phyloP scores from a whole-genome alignment of 495 filamentous ascomycete species.

The Neurospora sublineolata region DNA sequence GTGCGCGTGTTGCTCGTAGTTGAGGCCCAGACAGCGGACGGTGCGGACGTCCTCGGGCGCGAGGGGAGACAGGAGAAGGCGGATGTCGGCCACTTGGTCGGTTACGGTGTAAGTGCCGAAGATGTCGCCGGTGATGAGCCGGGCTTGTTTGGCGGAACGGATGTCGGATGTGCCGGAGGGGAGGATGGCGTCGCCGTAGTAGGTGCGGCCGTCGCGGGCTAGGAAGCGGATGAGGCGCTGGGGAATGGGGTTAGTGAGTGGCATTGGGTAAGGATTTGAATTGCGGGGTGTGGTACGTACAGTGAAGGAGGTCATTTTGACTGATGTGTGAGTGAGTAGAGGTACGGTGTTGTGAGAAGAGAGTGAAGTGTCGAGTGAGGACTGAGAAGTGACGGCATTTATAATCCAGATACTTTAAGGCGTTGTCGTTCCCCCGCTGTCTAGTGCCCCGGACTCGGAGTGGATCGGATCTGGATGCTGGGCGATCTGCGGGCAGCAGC shows the following conservation, averaged over 20 bases:
- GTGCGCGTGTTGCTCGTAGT: conserved; percentile 71
- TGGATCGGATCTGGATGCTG: background rate
- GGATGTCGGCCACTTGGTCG: conserved; percentile 54
- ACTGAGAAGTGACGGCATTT: background rate
- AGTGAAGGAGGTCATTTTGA: conserved; percentile 18
- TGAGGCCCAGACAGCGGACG: conserved; percentile 69
- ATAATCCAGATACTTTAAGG: background rate
- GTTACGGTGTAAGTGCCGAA: conserved; percentile 63
- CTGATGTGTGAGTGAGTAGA: background rate
- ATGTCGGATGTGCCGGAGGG: conserved; percentile 56
- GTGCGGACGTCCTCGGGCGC: conserved; percentile 57
- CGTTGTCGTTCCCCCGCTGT: background rate
- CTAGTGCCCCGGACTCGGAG: background rate
- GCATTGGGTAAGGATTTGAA: background rate
- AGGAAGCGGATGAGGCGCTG: conserved; percentile 74
- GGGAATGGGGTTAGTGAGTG: background rate
- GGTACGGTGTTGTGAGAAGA: background rate
- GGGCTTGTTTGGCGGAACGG: conserved; percentile 51
- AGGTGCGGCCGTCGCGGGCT: conserved; percentile 59
- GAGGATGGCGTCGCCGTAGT: conserved; percentile 78
- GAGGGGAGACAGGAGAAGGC: conserved; percentile 56
- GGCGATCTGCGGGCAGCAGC: background rate
- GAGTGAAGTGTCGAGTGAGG: background rate
- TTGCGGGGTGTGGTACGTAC: conserved; percentile 12
- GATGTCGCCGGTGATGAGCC: conserved; percentile 60